phyloP scores from a whole-genome alignment of 2,329 filamentous ascomycete species.

The Verruconis gallopava region DNA sequence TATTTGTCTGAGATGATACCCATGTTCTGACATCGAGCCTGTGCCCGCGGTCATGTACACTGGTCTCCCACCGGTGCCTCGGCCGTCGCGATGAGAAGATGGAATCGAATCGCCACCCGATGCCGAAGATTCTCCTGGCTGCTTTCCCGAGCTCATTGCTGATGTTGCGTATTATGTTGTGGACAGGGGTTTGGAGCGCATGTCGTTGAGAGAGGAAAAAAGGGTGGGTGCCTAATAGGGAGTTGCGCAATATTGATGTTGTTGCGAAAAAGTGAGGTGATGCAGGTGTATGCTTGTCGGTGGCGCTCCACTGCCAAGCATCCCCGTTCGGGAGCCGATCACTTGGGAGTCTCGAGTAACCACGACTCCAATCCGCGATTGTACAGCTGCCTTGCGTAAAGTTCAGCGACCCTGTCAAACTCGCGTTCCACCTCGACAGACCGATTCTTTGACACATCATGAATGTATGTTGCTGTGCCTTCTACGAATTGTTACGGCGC shows the following conservation, averaged over 20 bases:
- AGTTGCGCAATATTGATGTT: no score
- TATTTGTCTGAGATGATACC: slow-evolving; percentile 64
- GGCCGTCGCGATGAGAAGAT: slow-evolving; percentile 2
- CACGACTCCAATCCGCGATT: no score
- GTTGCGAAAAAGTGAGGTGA: no score
- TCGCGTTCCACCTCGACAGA: background rate
- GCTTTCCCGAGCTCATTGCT: no score
- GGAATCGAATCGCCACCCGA: slow-evolving; percentile 20
- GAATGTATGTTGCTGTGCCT: slow-evolving; percentile 6
- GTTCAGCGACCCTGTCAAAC: no score
- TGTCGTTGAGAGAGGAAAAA: background rate
- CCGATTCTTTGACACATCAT: background rate
- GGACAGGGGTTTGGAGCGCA: no score
- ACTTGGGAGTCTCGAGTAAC: no score
- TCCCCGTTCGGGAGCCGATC: no score
- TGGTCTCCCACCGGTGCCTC: slow-evolving; percentile 20
- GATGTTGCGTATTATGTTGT: no score
- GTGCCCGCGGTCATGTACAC: slow-evolving; percentile 81
- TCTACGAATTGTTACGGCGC: background rate
- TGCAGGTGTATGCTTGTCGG: no score
- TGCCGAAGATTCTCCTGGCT: background rate
- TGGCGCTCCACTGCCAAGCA: no score
- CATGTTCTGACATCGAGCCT: slow-evolving; percentile 70
- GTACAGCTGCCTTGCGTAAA: no score
- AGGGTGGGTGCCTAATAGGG: background rate